phyloP scores from a whole-genome alignment of 2,329 filamentous ascomycete species.

The Pezicula rhizophila region DNA sequence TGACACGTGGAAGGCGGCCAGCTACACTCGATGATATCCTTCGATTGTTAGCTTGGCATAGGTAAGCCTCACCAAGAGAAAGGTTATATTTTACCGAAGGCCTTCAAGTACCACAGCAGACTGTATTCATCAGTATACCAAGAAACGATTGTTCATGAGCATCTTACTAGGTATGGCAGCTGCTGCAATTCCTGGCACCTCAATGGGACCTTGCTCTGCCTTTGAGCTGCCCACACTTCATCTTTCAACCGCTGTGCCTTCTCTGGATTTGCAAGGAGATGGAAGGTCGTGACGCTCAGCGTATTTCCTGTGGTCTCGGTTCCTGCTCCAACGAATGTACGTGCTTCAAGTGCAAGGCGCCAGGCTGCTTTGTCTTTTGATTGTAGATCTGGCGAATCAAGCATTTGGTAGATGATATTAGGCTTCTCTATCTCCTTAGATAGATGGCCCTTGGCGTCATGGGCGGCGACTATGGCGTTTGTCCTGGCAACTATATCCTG shows the following conservation, averaged over 20 bases:
- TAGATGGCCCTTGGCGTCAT: background rate
- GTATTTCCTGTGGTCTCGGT: slow-evolving; percentile 21
- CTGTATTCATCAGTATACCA: background rate
- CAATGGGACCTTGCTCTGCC: slow-evolving; percentile 1
- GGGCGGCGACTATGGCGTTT: slow-evolving; percentile 1
- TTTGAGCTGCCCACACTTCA: slow-evolving; percentile 13
- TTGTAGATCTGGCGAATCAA: slow-evolving; percentile 6
- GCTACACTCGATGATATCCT: slow-evolving; percentile 5
- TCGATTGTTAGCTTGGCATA: background rate
- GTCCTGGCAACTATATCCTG: slow-evolving; percentile 3
- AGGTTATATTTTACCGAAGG: slow-evolving; percentile 4
- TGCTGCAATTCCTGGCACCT: slow-evolving; percentile 15
- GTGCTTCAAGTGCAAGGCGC: slow-evolving; percentile 16
- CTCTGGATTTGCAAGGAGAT: slow-evolving; percentile 14
- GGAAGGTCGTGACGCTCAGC: slow-evolving; percentile 13
- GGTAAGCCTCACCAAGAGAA: background rate
- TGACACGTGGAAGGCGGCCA: slow-evolving; percentile 9
- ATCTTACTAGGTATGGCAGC: slow-evolving; percentile 12
- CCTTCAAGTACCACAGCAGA: slow-evolving; percentile 13
- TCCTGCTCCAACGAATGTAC: slow-evolving; percentile 19
- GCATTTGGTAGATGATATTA: slow-evolving; percentile 12
- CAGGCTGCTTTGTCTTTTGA: slow-evolving; percentile 9
- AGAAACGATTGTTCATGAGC: background rate
- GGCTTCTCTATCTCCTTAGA: background rate
- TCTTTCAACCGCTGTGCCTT: slow-evolving; percentile 11